A percentile compares a stretch with the other conserved stretches of the same genome.
Conservation (phyloP, 2,329 filamentous ascomycete genomes). For the Cadophora sp. region DNA sequence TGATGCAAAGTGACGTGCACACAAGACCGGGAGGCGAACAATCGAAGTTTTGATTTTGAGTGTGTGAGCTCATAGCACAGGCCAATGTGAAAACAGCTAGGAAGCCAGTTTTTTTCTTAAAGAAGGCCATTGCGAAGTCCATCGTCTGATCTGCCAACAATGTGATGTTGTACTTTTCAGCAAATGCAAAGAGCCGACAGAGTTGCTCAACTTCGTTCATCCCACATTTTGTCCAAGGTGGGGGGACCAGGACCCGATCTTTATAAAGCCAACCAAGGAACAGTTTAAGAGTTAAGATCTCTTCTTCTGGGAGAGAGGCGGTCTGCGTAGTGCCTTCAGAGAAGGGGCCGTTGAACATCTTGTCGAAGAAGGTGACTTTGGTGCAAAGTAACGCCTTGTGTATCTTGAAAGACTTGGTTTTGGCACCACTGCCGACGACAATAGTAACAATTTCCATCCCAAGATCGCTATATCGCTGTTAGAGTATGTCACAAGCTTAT, state of each 20-base stretch:
- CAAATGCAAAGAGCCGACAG: background rate
- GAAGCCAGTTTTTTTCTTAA: background rate
- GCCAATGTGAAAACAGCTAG: background rate
- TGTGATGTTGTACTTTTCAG: background rate
- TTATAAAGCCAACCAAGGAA: background rate
- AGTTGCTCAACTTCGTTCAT: background rate
- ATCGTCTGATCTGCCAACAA: background rate
- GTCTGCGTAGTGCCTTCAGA: background rate
- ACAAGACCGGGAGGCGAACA: background rate
- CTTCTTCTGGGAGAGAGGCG: background rate
- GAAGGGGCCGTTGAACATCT: background rate
- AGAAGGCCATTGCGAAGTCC: background rate
- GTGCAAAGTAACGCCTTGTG: background rate
- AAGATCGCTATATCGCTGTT: background rate
- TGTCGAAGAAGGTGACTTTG: background rate
- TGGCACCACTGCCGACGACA: background rate
- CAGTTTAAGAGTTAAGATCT: background rate
- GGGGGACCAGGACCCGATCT: background rate
- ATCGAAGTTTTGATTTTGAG: background rate
- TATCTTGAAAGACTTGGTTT: background rate
- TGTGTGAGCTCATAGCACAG: background rate
- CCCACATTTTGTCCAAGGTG: background rate
- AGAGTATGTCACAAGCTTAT: background rate
- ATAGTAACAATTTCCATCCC: background rate
- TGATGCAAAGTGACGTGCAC: background rate